Conservation (phyloP, 495 filamentous ascomycete genomes). For the Daldinia loculata region DNA sequence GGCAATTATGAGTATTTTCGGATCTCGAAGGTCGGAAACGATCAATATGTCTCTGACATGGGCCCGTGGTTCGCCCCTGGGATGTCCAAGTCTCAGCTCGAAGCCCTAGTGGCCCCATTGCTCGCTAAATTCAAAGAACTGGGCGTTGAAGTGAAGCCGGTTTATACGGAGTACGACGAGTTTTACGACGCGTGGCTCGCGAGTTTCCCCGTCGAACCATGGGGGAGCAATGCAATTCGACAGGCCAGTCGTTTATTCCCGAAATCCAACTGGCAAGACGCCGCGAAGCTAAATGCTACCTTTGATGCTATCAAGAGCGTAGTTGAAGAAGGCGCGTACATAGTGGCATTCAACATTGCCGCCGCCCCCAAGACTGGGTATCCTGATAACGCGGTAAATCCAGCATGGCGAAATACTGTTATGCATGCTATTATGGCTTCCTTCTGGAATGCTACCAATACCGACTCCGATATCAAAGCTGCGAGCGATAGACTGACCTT, state of each 20-base stretch:
- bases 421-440: conserved; percentile 56
- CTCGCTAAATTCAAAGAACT: conserved; percentile 50
- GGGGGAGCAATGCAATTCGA: conserved; percentile 49
- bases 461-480: conserved; percentile 48
- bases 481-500: conserved; percentile 60
- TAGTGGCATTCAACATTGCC: conserved; percentile 61
- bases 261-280: conserved; percentile 49
- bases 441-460: conserved; percentile 46
- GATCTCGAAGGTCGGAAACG: conserved; percentile 46
- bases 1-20: conserved; percentile 65
- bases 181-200: conserved; percentile 57
- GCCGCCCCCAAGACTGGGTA: conserved; percentile 44
- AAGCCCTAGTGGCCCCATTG: conserved; percentile 56
- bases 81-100: conserved; percentile 55
- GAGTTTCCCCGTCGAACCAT: conserved; percentile 57
- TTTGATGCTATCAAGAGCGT: conserved; percentile 51
- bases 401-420: conserved; percentile 53
- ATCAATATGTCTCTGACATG: conserved; percentile 49
- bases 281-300: conserved; percentile 49
- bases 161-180: conserved; percentile 58
- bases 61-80: conserved; percentile 60
- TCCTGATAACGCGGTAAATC: conserved; percentile 50
- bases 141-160: conserved; percentile 52
- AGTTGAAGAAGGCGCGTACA: conserved; percentile 50
- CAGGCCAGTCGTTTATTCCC: conserved; percentile 57